A percentile compares a stretch with the other conserved stretches of the same genome.
Evolutionary conservation across 345 rosid species (phyloP).

Genomic region (Euphorbia peplus): DNA sequence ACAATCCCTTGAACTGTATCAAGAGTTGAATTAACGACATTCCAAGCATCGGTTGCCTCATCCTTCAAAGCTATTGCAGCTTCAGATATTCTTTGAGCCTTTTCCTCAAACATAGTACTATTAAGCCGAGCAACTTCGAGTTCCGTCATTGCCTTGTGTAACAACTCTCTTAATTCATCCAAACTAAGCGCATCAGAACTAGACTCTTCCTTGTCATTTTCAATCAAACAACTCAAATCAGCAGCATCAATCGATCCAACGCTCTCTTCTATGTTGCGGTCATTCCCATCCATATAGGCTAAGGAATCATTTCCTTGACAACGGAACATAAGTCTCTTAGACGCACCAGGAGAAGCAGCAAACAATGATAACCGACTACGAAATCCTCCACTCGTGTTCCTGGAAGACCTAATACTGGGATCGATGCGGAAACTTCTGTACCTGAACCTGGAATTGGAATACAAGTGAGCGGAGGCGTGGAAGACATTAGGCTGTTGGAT

Average conservation of each 20-base stretch:
- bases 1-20: conserved; percentile 55
- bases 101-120: conserved; percentile 79
- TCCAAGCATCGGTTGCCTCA: conserved; percentile 61
- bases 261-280: conserved; percentile 45
- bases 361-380: conserved; percentile 27
- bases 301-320: conserved; percentile 73
- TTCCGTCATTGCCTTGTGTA: conserved; percentile 58
- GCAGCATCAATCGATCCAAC: conserved; percentile 25
- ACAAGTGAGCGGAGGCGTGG: conserved; percentile 18
- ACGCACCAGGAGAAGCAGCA: conserved; percentile 26
- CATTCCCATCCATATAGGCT: conserved; percentile 54
- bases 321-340: conserved; percentile 29
- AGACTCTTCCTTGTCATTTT: conserved; percentile 33
- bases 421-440: conserved; percentile 34
- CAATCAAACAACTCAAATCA: conserved; percentile 28
- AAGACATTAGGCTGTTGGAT: conserved; percentile 42
- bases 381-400: conserved; percentile 31
- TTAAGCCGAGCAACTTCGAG: conserved; percentile 75
- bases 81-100: conserved; percentile 83
- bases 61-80: conserved; percentile 82
- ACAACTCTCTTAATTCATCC: conserved; percentile 58
- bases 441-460: conserved; percentile 35
- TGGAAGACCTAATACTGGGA: conserved; percentile 22
- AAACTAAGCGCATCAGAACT: conserved; percentile 37
- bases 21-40: conserved; percentile 52